Conservation (phyloP, 208 protist genomes). For the Leptomonas pyrrhocoris region DNA sequence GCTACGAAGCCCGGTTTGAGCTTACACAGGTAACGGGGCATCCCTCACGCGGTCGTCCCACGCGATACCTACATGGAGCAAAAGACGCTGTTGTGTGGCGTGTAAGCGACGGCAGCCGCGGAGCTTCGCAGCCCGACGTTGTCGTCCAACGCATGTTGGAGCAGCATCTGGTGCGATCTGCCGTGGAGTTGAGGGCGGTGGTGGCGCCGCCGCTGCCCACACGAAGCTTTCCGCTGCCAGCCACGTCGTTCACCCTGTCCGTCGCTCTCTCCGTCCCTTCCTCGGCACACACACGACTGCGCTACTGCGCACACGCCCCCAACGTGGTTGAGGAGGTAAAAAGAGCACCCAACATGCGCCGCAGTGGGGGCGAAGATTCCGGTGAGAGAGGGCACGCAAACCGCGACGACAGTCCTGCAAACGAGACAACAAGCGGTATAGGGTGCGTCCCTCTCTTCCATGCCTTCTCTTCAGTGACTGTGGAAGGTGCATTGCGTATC, state of each 20-base stretch:
- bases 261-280: constrained; percentile 12
- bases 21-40: not conserved
- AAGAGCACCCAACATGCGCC: not conserved
- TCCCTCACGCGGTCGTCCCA: not conserved
- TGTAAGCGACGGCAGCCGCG: too few relatives aligned
- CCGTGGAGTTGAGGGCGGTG: not conserved
- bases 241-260: constrained; percentile 23
- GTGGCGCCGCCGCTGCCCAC: not conserved
- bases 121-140: not conserved
- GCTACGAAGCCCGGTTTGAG: not conserved
- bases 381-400: not conserved
- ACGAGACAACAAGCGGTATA: not conserved
- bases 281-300: constrained; percentile 18
- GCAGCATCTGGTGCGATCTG: constrained; percentile 14
- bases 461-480: constrained; percentile 3
- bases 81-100: not conserved
- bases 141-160: not conserved
- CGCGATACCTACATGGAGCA: not conserved
- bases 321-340: not conserved
- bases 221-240: not conserved
- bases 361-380: not conserved
- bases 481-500: constrained; percentile 22
- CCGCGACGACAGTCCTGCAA: not conserved
- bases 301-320: constrained; percentile 4
- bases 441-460: constrained; percentile 25